phyloP scores from a whole-genome alignment of 2,329 filamentous ascomycete species.

The Mycosphaerella sp. region DNA sequence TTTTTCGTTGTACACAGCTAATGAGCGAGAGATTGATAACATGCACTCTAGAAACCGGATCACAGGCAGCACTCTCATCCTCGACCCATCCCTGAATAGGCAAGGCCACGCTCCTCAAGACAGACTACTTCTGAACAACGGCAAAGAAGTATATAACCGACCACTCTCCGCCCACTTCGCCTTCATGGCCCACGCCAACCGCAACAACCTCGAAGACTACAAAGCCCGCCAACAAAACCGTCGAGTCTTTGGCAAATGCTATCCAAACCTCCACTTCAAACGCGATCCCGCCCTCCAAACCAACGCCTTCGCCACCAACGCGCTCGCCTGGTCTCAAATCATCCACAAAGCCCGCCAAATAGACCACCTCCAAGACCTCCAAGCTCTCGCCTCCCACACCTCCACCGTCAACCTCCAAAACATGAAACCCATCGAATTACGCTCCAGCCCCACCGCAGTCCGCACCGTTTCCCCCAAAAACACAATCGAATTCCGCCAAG shows the following conservation, averaged over 20 bases:
- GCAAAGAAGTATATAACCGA: conserved; percentile 10
- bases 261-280: neutral
- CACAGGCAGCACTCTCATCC: conserved; percentile 8
- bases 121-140: neutral
- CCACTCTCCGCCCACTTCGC: conserved; percentile 13
- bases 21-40: conserved; percentile 27
- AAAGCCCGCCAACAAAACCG: neutral
- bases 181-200: neutral
- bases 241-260: neutral
- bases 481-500: conserved; percentile 33
- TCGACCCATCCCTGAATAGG: neutral
- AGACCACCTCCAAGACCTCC: conserved; percentile 6
- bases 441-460: neutral
- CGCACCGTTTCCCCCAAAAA: neutral
- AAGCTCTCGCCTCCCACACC: neutral
- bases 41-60: conserved; percentile 24
- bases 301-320: conserved; percentile 5
- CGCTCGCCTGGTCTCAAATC: conserved; percentile 10
- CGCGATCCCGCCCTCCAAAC: neutral
- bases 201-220: neutral
- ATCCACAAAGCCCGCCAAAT: conserved; percentile 12
- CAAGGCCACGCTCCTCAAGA: neutral
- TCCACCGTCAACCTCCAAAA: conserved; percentile 19
- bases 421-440: neutral
- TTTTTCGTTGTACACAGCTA: conserved; percentile 24